These are phyloP conservation scores for Microdochium trichocladiopsis DNA, from an alignment of 2,329 filamentous ascomycete species.

Conservation along the genomic window DNA sequence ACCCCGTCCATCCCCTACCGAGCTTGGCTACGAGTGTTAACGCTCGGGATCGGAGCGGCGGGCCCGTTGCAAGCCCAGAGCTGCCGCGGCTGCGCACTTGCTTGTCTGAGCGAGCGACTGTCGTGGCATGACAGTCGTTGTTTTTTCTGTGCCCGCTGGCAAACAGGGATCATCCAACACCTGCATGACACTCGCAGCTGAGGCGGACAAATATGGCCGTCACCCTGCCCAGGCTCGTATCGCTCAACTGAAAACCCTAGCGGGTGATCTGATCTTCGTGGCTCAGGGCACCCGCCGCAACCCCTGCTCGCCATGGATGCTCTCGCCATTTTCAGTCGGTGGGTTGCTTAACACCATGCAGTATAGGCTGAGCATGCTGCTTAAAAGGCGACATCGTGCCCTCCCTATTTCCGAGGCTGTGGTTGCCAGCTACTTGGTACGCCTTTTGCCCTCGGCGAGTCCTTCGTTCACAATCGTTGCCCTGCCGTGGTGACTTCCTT, in stretches of 20 bases:
- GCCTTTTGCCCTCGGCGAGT: background rate
- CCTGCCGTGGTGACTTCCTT: background rate
- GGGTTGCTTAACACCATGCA: background rate
- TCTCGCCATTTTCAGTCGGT: background rate
- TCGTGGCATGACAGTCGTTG: background rate
- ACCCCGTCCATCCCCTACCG: background rate
- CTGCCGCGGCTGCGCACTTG: background rate
- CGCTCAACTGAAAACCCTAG: background rate
- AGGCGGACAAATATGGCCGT: background rate
- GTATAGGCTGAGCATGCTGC: background rate
- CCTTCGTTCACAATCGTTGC: background rate
- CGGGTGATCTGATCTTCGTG: background rate
- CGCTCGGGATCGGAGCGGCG: background rate
- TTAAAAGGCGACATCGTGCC: background rate
- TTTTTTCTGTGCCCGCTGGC: background rate
- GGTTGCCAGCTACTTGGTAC: background rate
- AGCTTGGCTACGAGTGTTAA: background rate
- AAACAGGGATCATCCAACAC: background rate
- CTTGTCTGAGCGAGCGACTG: too few species aligned
- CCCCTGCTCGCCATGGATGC: background rate
- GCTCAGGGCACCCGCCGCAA: background rate
- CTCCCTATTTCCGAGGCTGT: background rate
- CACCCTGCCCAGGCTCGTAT: background rate
- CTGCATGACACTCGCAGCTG: background rate
- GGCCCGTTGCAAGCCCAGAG: too few species aligned